Evolutionary conservation across 371 early-diverging fungal genomes (phyloP).

Genomic region (Saksenaea vasiformis): DNA sequence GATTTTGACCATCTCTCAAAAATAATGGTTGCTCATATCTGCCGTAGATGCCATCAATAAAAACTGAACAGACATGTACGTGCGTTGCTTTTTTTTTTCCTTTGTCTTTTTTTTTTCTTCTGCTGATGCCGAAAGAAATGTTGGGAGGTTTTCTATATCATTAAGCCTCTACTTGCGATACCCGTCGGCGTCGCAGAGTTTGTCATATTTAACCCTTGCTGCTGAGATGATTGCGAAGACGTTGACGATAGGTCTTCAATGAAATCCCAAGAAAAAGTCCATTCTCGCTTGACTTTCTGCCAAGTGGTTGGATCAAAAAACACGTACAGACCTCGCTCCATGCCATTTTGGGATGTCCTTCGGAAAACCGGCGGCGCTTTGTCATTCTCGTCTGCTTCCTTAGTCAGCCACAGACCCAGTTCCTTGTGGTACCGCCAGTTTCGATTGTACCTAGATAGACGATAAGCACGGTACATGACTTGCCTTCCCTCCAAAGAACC

Average conservation of each 20-base stretch:
- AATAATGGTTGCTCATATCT: too few relatives aligned
- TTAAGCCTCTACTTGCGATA: background rate
- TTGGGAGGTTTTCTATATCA: background rate
- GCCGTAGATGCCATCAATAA: too few relatives aligned
- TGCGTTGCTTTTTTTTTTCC: background rate
- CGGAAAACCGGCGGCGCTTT: conserved; percentile 30
- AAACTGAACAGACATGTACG: too few relatives aligned
- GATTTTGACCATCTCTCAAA: too few relatives aligned
- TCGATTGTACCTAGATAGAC: conserved; percentile 61
- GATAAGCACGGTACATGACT: background rate
- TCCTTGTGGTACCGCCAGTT: conserved; percentile 94
- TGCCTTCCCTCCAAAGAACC: conserved; percentile 14
- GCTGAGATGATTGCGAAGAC: background rate
- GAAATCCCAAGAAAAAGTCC: conserved; percentile 75
- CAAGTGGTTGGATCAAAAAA: conserved; percentile 86
- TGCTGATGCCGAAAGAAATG: background rate
- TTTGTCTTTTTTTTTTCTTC: background rate
- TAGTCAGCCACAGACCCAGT: conserved; percentile 82
- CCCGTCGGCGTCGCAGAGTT: background rate
- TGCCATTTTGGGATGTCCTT: conserved; percentile 49
- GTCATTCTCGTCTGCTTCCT: conserved; percentile 49
- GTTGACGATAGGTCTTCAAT: conserved; percentile 64
- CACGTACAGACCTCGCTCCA: conserved; percentile 80
- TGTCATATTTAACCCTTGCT: background rate
- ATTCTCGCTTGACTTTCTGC: conserved; percentile 83